Conservation (phyloP, 441 rosid species). For the Pelargonium cotyledonis region DNA sequence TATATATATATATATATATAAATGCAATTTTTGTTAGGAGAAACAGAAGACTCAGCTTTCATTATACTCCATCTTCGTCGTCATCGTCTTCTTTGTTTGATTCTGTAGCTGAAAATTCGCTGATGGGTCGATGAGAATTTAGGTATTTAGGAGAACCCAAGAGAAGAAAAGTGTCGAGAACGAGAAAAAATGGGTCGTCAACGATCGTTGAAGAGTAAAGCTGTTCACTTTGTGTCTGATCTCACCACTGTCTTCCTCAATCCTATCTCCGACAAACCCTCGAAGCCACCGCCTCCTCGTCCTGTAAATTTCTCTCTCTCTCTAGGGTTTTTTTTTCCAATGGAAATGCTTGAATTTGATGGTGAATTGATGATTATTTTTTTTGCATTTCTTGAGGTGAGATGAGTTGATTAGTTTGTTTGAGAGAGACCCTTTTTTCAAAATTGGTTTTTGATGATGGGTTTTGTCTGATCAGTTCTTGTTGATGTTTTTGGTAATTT, state of each 20-base stretch:
- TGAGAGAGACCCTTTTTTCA: not conserved
- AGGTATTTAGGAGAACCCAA: not conserved
- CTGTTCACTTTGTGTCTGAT: conserved; percentile 85
- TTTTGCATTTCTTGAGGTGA: not conserved
- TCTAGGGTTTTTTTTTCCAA: not conserved
- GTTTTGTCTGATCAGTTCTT: too few species aligned
- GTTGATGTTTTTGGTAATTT: too few species aligned
- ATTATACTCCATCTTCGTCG: too few species aligned
- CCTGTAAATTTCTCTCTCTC: conserved; percentile 18
- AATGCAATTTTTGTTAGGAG: too few species aligned
- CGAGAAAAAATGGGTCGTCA: conserved; percentile 53
- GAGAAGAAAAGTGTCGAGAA: too few species aligned
- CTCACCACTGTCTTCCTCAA: conserved; percentile 87
- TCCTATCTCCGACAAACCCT: conserved; percentile 84
- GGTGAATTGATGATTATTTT: not conserved
- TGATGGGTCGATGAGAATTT: not conserved
- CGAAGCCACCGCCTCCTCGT: conserved; percentile 29
- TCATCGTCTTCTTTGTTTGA: not conserved
- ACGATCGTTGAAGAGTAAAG: conserved; percentile 78
- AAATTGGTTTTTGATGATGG: not conserved
- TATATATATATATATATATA: too few species aligned
- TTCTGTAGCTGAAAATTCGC: not conserved
- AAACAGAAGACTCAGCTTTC: too few species aligned
- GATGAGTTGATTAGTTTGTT: not conserved
- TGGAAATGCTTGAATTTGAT: not conserved